Base-by-base conservation (phyloP, 2,329 filamentous ascomycete species). In the Paecilomyces sp. region DNA sequence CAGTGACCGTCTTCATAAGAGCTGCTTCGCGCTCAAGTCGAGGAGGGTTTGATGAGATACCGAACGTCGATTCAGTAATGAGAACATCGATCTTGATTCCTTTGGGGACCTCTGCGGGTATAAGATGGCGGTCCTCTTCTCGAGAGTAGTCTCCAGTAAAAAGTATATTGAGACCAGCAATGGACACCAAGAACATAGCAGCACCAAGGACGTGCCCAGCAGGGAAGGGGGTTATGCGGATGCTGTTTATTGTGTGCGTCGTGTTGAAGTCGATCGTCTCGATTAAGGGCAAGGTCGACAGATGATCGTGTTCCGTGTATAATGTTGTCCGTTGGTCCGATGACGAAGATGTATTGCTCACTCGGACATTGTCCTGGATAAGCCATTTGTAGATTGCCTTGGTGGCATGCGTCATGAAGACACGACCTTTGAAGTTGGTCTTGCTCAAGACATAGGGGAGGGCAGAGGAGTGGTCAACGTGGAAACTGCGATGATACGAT, bases 361-460 rank as follows among this genome's bases (percentile, higher is more conserved):
- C 92, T 61, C 94, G 88, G 53, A 99, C 91, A 66, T 92, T 96
- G 76, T 99, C 94, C 75, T 96, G 92, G 63, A 97, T 97, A 57
- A 97, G 86, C 93, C 94, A 97, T 78, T 97, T 97, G 84, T 99
- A 99, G 73, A 99, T 99, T 68, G 94, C 94, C 76, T 99, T 97
- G 54, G 94, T 99, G 1, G 94, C 92, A 80, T 99, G 94, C 57
- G 94, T 99, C 93, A 97, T 99, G 80, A 97, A 97, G 62, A 97
- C 93, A 24, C 92, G 87, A 55, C 94, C 94, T 65, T 90, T 89
- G 80, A 99, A 99, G 75, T 97, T 97, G 41, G 94, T 97, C 80
- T 99, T 99, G 65, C 93, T 90, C 65, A 99, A 84, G 61, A 99
- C 94, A 74, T 97, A 99, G 53, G 94, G 94, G 54, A 99, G 81